Conservation (phyloP, 2,329 filamentous ascomycete species). For the Ophiocordyceps camponoti-floridani region DNA sequence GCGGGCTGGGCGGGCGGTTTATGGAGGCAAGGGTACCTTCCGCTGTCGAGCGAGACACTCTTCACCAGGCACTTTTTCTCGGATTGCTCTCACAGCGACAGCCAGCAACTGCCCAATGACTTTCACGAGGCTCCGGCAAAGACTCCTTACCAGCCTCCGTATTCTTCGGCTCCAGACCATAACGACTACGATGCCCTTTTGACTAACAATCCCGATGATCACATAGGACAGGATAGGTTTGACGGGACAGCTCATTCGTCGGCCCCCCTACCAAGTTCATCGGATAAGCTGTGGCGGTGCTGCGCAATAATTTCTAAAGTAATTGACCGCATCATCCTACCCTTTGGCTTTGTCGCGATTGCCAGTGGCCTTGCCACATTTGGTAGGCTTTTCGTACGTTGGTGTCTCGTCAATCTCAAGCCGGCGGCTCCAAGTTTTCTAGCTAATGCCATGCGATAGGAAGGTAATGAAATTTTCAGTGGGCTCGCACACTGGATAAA, state of each 20-base stretch:
- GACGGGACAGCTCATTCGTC: too few relatives aligned
- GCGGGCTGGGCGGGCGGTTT: constrained; percentile 36
- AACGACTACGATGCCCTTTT: too few relatives aligned
- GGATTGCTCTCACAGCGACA: background rate
- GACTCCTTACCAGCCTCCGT: too few relatives aligned
- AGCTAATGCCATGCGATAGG: constrained; percentile 22
- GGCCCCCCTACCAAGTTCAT: too few relatives aligned
- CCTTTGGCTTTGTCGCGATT: constrained; percentile 59
- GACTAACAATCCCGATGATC: too few relatives aligned
- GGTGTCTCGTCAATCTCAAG: background rate
- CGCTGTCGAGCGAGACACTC: background rate
- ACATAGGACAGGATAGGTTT: too few relatives aligned
- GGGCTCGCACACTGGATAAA: constrained; percentile 90
- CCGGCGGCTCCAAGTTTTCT: too few relatives aligned
- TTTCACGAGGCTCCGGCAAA: too few relatives aligned
- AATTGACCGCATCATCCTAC: constrained; percentile 59
- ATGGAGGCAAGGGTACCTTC: constrained; percentile 6
- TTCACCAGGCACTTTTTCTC: background rate
- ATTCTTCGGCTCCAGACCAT: too few relatives aligned
- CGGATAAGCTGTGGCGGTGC: constrained; percentile 33
- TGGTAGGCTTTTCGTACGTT: constrained; percentile 66
- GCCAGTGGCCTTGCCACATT: constrained; percentile 58
- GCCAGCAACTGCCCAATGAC: too few relatives aligned
- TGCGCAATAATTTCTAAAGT: constrained; percentile 44
- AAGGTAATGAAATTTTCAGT: constrained; percentile 53